These are phyloP conservation scores for Solanum aculeatissimum DNA, from an alignment of 305 asterid genomes.

Conservation along the genomic window DNA sequence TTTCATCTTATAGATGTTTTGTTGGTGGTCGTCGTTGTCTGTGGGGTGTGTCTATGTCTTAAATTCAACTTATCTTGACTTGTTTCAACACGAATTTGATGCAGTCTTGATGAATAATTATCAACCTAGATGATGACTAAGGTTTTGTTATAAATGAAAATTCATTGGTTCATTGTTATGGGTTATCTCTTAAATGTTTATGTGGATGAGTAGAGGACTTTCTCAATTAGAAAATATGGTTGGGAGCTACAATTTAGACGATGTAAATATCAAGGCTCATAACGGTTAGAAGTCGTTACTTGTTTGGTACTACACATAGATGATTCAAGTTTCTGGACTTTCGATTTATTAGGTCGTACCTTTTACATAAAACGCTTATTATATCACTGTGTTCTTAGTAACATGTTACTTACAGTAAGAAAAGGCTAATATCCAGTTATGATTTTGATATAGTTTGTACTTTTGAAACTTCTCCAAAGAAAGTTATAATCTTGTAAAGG, in stretches of 20 bases:
- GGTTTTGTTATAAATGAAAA: not conserved
- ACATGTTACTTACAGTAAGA: not conserved
- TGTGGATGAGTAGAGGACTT: not conserved
- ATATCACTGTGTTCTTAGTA: not conserved
- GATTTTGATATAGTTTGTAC: not conserved
- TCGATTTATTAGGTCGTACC: not conserved
- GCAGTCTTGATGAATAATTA: not conserved
- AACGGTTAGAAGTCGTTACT: not conserved
- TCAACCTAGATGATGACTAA: not conserved
- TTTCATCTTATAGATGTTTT: not conserved
- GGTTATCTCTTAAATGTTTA: not conserved
- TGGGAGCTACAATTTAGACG: not conserved
- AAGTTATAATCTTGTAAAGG: not conserved
- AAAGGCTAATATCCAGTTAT: not conserved
- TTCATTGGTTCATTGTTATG: not conserved
- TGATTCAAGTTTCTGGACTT: not conserved
- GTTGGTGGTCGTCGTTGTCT: not conserved
- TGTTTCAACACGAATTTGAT: not conserved
- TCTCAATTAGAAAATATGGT: not conserved
- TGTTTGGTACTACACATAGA: not conserved
- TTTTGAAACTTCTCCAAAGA: not conserved
- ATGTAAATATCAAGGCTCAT: not conserved
- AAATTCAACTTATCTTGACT: not conserved
- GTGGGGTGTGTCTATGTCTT: not conserved
- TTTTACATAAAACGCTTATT: not conserved